phyloP scores from a whole-genome alignment of 192 early-diverging fungal species.

The Coemansia erecta region DNA sequence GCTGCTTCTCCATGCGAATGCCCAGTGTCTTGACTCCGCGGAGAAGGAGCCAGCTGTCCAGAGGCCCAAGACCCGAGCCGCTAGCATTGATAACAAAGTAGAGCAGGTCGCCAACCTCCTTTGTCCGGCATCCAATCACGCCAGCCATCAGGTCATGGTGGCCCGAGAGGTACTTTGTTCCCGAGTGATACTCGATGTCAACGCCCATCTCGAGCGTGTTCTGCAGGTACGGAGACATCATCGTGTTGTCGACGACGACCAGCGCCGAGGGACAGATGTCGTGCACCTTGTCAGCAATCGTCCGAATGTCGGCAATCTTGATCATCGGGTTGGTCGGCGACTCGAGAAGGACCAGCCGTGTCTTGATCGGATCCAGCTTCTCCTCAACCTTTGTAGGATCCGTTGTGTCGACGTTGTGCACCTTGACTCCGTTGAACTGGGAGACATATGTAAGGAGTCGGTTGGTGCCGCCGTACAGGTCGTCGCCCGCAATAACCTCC shows the following conservation, averaged over 20 bases:
- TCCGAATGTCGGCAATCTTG: constrained; percentile 86
- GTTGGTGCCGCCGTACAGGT: constrained; percentile 97
- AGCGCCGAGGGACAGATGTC: constrained; percentile 71
- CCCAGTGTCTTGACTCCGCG: constrained; percentile 94
- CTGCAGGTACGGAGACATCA: constrained; percentile 97
- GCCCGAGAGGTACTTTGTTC: constrained; percentile 95
- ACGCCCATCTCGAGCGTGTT: constrained; percentile 86
- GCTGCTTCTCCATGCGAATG: constrained; percentile 95
- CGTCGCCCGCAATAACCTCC: constrained; percentile 92
- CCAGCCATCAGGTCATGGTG: constrained; percentile 99
- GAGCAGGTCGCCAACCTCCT: constrained; percentile 74
- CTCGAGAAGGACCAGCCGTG: constrained; percentile 85
- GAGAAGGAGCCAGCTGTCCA: constrained; percentile 90
- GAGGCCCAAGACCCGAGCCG: constrained; percentile 84
- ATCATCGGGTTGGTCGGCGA: constrained; percentile 97
- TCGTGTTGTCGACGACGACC: constrained; percentile 97
- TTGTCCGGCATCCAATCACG: constrained; percentile 76
- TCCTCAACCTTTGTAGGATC: constrained; percentile 58
- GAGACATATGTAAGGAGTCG: constrained; percentile 83
- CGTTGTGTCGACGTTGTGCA: constrained; percentile 93
- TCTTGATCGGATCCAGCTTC: constrained; percentile 69
- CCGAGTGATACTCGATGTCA: constrained; percentile 94
- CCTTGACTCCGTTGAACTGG: constrained; percentile 74
- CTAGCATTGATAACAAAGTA: constrained; percentile 95
- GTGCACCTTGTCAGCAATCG: constrained; percentile 72